These are phyloP conservation scores for Melaleuca alternifolia DNA, from an alignment of 345 rosid species.

Conservation along the genomic window DNA sequence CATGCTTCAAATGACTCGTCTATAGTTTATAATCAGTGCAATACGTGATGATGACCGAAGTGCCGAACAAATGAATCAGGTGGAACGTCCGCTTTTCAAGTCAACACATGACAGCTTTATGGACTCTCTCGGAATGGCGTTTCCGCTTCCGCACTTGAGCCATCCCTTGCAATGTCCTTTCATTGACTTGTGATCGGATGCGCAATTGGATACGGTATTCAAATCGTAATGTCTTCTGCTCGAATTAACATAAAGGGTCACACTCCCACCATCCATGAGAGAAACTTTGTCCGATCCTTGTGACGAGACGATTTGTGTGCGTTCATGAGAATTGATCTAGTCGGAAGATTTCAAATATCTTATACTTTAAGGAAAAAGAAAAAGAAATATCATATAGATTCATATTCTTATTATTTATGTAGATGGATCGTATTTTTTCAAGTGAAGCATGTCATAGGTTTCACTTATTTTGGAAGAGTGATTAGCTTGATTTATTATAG, in stretches of 20 bases:
- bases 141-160: background rate
- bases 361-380: background rate
- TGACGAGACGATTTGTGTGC: background rate
- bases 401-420: too few species aligned
- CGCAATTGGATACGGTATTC: background rate
- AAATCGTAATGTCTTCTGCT: background rate
- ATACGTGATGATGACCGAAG: background rate
- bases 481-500: too few species aligned
- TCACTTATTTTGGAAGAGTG: too few species aligned
- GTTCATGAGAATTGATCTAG: background rate
- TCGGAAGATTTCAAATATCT: background rate
- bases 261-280: background rate
- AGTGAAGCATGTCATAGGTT: too few species aligned
- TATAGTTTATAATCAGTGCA: background rate
- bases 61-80: rapidly evolving
- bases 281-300: background rate
- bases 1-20: background rate
- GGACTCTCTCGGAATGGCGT: background rate
- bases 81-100: background rate
- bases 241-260: background rate
- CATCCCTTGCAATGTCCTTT: background rate
- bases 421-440: too few species aligned
- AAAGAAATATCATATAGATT: background rate
- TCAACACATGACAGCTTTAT: background rate
- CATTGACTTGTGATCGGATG: background rate